Evolutionary conservation across 805 yeast genomes (phyloP).

Genomic region (Metschnikowia cerradonensis): DNA sequence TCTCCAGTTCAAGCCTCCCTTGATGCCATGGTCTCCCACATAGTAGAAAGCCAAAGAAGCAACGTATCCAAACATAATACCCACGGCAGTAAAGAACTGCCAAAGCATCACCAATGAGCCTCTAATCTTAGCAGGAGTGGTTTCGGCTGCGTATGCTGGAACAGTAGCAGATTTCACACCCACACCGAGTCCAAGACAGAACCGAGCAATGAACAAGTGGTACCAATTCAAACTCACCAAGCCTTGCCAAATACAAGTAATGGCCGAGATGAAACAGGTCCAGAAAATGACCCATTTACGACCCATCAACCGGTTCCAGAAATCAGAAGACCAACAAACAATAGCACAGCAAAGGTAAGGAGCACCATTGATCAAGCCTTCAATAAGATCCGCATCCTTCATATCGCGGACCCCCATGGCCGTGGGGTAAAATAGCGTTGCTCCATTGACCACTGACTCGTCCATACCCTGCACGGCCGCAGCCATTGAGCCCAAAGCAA

Average conservation of each 20-base stretch:
- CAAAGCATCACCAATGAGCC: constrained; percentile 69
- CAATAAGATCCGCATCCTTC: constrained; percentile 50
- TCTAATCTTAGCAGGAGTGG: constrained; percentile 45
- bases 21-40: constrained; percentile 44
- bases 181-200: constrained; percentile 59
- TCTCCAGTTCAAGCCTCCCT: constrained; percentile 53
- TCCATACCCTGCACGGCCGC: constrained; percentile 78
- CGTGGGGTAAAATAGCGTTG: constrained; percentile 54
- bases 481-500: constrained; percentile 60
- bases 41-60: constrained; percentile 56
- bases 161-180: constrained; percentile 67
- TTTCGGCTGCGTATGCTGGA: constrained; percentile 46
- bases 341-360: constrained; percentile 62
- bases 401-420: constrained; percentile 44
- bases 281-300: constrained; percentile 58
- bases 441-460: constrained; percentile 68
- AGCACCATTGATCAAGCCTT: constrained; percentile 61
- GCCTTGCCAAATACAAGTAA: constrained; percentile 67
- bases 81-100: constrained; percentile 75
- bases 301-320: constrained; percentile 49
- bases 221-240: constrained; percentile 54
- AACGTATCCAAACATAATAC: constrained; percentile 64
- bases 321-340: constrained; percentile 60
- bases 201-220: constrained; percentile 56
- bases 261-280: constrained; percentile 55